A percentile compares a stretch with the other conserved stretches of the same genome.
Evolutionary conservation across 305 asterid genomes (phyloP).

Genomic region (Withania somnifera): DNA sequence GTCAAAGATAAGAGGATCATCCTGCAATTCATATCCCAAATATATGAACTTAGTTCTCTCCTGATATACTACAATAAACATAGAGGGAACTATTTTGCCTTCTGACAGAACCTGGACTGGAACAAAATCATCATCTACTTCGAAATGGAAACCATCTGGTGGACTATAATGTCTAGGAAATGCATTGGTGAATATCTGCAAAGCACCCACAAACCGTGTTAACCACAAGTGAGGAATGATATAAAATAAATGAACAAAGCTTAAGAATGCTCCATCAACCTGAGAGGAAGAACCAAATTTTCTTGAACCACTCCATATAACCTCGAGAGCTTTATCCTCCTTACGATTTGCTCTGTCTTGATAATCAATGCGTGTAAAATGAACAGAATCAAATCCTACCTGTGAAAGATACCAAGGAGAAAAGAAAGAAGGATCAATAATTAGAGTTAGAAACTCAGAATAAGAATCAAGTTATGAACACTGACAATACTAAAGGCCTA

Average conservation of each 20-base stretch:
- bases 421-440: background rate
- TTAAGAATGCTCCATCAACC: slow-evolving; percentile 18
- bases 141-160: slow-evolving; percentile 66
- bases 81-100: background rate
- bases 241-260: background rate
- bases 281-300: slow-evolving; percentile 67
- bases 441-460: background rate
- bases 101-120: slow-evolving; percentile 57
- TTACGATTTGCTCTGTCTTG: slow-evolving; percentile 69
- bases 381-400: slow-evolving; percentile 78
- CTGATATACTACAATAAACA: background rate
- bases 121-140: slow-evolving; percentile 30
- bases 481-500: background rate
- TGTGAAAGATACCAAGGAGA: slow-evolving; percentile 9
- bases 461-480: background rate
- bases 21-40: slow-evolving; percentile 32
- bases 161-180: slow-evolving; percentile 75
- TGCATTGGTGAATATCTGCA: slow-evolving; percentile 68
- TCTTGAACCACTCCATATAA: slow-evolving; percentile 73
- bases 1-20: slow-evolving; percentile 57
- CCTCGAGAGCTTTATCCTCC: slow-evolving; percentile 64
- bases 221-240: slow-evolving; percentile 6
- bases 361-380: slow-evolving; percentile 79
- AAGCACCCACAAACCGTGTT: slow-evolving; percentile 7
- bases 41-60: background rate